Evolutionary conservation across 768 basidiomycete genomes (phyloP).

Genomic region (Russula brevipes): DNA sequence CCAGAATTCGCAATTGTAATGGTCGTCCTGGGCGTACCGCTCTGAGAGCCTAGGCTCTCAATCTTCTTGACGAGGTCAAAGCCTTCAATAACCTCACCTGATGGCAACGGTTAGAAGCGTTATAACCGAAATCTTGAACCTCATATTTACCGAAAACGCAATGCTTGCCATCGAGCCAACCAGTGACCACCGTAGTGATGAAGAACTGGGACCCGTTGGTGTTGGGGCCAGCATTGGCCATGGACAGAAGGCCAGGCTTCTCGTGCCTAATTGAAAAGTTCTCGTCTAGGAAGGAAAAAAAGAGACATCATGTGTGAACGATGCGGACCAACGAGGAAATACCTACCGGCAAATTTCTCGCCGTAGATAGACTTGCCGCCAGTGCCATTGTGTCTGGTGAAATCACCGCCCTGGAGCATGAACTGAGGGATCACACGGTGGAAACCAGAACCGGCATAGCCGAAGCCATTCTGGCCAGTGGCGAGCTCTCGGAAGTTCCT

Average conservation of each 20-base stretch:
- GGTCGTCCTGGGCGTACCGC: slow-evolving; percentile 39
- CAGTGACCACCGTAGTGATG: slow-evolving; percentile 74
- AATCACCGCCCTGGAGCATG: slow-evolving; percentile 92
- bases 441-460: slow-evolving; percentile 68
- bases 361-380: slow-evolving; percentile 82
- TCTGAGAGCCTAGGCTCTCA: slow-evolving; percentile 37
- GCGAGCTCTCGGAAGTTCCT: slow-evolving; percentile 87
- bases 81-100: slow-evolving; percentile 64
- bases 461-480: slow-evolving; percentile 67
- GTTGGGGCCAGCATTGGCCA: slow-evolving; percentile 77
- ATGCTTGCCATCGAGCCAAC: slow-evolving; percentile 78
- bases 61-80: slow-evolving; percentile 48
- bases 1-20: slow-evolving; percentile 58
- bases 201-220: slow-evolving; percentile 91
- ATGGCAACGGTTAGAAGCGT: background rate
- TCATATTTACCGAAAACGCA: slow-evolving; percentile 70
- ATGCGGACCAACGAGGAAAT: background rate
- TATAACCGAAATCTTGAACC: background rate
- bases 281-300: slow-evolving; percentile 53
- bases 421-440: slow-evolving; percentile 82
- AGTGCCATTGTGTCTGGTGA: slow-evolving; percentile 58
- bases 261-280: slow-evolving; percentile 76
- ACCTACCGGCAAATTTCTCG: slow-evolving; percentile 55
- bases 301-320: background rate
- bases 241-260: slow-evolving; percentile 62